A percentile compares a stretch with the other conserved stretches of the same genome.
Conservation (phyloP, 768 basidiomycete genomes). For the Cyclocybe aegerita region DNA sequence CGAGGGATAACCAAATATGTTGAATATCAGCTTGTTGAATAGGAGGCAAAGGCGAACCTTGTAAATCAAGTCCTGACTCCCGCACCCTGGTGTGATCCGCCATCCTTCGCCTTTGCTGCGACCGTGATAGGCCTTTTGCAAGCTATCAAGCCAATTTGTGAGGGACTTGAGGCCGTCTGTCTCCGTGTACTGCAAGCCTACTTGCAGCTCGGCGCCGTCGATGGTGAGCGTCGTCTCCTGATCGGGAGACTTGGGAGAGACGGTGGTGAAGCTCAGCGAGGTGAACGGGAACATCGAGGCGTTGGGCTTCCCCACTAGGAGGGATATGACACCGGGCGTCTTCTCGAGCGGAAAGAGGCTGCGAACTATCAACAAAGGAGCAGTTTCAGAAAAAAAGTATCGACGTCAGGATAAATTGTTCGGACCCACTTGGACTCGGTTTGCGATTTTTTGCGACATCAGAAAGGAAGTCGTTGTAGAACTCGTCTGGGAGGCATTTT, state of each 20-base stretch:
- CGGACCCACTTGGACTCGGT: constrained; percentile 59
- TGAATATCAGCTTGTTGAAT: not conserved
- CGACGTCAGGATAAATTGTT: not conserved
- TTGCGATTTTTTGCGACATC: constrained; percentile 56
- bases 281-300: constrained; percentile 89
- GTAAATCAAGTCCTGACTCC: constrained; percentile 87
- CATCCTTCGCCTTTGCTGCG: constrained; percentile 65
- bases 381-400: no score
- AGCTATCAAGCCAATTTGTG: constrained; percentile 62
- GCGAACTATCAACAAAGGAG: constrained; percentile 42
- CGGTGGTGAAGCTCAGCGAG: constrained; percentile 65
- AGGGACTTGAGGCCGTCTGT: constrained; percentile 68
- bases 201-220: constrained; percentile 55
- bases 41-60: constrained; percentile 53
- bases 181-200: constrained; percentile 74
- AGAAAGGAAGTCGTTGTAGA: constrained; percentile 64
- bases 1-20: not conserved
- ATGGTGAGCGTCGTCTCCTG: constrained; percentile 53
- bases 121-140: constrained; percentile 73
- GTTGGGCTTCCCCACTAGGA: constrained; percentile 93
- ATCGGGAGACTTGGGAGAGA: constrained; percentile 39
- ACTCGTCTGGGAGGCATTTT: constrained; percentile 46
- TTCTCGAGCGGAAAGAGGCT: constrained; percentile 76
- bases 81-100: constrained; percentile 74
- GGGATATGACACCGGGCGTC: constrained; percentile 72